Percentiles rank a stretch among this genome's conserved stretches.
These are phyloP conservation scores for Alisma plantagoaquatica DNA, from an alignment of 106 monocot genomes.

Conservation along the genomic window DNA sequence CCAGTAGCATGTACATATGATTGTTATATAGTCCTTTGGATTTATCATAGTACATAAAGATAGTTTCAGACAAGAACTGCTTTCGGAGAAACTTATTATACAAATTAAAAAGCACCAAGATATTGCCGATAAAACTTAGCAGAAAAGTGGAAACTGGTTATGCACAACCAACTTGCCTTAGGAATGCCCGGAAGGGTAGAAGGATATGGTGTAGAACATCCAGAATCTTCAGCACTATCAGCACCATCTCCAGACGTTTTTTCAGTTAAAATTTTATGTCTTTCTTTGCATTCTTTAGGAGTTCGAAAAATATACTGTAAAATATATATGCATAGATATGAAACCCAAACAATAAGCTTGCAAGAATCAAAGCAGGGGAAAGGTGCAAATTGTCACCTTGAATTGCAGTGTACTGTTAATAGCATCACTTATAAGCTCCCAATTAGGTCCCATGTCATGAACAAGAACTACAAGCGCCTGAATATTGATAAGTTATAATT, in stretches of 20 bases:
- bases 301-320: slow-evolving; percentile 74
- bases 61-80: too few relatives aligned
- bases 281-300: slow-evolving; percentile 90
- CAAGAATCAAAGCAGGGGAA: too few relatives aligned
- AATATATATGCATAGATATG: too few relatives aligned
- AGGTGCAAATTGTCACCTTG: slow-evolving; percentile 69
- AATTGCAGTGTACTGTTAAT: slow-evolving; percentile 85
- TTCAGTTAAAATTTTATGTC: slow-evolving; percentile 83
- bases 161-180: too few relatives aligned
- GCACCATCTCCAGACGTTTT: slow-evolving; percentile 84
- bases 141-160: too few relatives aligned
- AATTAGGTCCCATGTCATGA: slow-evolving; percentile 99
- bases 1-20: too few relatives aligned
- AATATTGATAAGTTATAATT: slow-evolving; percentile 2
- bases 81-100: too few relatives aligned
- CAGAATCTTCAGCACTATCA: slow-evolving; percentile 99
- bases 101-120: too few relatives aligned
- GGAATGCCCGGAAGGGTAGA: slow-evolving; percentile 94
- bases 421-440: slow-evolving; percentile 97
- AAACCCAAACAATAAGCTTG: too few relatives aligned
- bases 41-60: too few relatives aligned
- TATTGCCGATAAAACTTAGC: too few relatives aligned
- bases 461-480: slow-evolving; percentile 99
- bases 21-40: too few relatives aligned
- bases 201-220: slow-evolving; percentile 91